Evolutionary conservation across 73 alveolate genomes (phyloP).

Genomic region (Durusdinium trenchii): DNA sequence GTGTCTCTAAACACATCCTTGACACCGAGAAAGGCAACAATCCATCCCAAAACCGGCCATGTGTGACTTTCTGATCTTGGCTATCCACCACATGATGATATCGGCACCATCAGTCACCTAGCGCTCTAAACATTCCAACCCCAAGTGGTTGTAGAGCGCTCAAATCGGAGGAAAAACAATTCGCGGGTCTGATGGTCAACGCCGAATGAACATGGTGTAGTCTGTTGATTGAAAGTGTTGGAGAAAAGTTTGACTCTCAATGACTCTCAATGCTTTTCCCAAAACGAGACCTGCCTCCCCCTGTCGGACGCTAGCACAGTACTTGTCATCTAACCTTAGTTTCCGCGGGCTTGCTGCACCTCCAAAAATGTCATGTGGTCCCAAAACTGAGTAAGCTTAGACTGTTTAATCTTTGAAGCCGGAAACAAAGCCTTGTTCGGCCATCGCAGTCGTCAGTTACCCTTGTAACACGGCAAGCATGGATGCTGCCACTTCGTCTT

Average conservation of each 20-base stretch:
- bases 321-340: slow-evolving; percentile 35
- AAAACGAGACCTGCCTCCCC: neutral
- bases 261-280: neutral
- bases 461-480: too few species aligned
- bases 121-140: neutral
- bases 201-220: neutral
- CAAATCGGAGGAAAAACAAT: neutral
- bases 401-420: too few species aligned
- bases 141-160: too few species aligned
- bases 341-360: neutral
- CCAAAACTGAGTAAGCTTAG: too few species aligned
- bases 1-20: neutral
- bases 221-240: neutral
- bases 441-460: too few species aligned
- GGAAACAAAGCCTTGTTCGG: too few species aligned
- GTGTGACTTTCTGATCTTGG: neutral
- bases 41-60: neutral
- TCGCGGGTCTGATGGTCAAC: neutral
- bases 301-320: slow-evolving; percentile 69
- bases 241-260: neutral
- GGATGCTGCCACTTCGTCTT: too few species aligned
- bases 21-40: neutral
- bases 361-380: neutral
- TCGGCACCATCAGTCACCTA: slow-evolving; percentile 52
- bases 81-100: slow-evolving; percentile 56